Conservation (phyloP, 345 rosid genomes). For the thale cress (Arabidopsis thaliana) region DNA sequence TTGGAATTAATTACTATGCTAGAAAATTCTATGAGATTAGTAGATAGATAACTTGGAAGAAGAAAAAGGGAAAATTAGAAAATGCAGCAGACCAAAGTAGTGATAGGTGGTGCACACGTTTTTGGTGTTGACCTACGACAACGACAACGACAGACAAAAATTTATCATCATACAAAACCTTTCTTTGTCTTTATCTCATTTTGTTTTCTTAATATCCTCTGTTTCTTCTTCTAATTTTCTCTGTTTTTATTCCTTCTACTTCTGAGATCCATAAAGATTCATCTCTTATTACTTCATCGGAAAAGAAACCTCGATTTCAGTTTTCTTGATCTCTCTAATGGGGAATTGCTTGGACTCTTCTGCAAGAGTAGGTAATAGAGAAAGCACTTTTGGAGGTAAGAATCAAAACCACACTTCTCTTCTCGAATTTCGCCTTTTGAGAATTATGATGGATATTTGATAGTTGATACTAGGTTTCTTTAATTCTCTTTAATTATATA, state of each 20-base stretch:
- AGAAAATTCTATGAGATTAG: slow-evolving; percentile 25
- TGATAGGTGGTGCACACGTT: slow-evolving; percentile 42
- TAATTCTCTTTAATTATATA: background rate
- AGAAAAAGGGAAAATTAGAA: background rate
- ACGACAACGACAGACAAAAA: slow-evolving; percentile 34
- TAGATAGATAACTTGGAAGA: slow-evolving; percentile 9
- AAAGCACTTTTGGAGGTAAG: slow-evolving; percentile 49
- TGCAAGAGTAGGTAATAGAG: slow-evolving; percentile 62
- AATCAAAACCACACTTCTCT: slow-evolving; percentile 12
- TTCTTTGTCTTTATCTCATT: slow-evolving; percentile 23
- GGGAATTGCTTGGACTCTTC: slow-evolving; percentile 71
- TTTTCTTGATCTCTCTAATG: slow-evolving; percentile 45
- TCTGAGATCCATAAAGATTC: slow-evolving; percentile 20
- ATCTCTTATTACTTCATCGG: background rate
- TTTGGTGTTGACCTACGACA: slow-evolving; percentile 37
- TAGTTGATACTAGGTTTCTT: slow-evolving; percentile 17
- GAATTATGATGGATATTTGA: background rate
- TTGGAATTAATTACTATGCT: background rate
- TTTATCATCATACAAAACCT: slow-evolving; percentile 26
- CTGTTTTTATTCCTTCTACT: slow-evolving; percentile 21
- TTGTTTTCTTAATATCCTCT: background rate
- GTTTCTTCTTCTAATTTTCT: slow-evolving; percentile 31
- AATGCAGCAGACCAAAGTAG: slow-evolving; percentile 36
- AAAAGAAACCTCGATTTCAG: slow-evolving; percentile 18
- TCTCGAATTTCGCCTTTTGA: background rate